These are phyloP conservation scores for Zygotorulaspora chibaensis DNA, from an alignment of 805 yeast genomes.

Conservation along the genomic window DNA sequence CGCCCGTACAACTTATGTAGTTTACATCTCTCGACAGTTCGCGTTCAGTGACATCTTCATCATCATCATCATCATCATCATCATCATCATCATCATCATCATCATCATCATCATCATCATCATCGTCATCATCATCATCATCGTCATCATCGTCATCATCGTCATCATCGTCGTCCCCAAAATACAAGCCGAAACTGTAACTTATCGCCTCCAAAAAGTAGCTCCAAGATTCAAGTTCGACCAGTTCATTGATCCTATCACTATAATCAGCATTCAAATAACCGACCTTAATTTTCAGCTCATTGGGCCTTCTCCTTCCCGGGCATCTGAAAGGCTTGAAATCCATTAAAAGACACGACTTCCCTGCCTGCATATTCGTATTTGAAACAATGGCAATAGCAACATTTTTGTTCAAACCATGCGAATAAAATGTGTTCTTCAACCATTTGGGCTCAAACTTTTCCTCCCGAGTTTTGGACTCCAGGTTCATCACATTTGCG, in stretches of 20 bases:
- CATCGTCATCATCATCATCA: conserved; percentile 9
- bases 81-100: conserved; percentile 24
- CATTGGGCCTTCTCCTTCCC: conserved; percentile 24
- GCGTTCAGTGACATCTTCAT: conserved; percentile 5
- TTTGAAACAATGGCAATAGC: conserved; percentile 29
- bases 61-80: conserved; percentile 10
- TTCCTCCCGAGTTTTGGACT: not conserved
- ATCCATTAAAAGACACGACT: conserved; percentile 26
- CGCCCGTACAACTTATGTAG: not conserved
- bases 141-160: conserved; percentile 14
- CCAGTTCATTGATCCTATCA: conserved; percentile 28
- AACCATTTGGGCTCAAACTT: conserved; percentile 21
- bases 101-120: conserved; percentile 15
- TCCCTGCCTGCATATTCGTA: conserved; percentile 21
- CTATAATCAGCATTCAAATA: conserved; percentile 32
- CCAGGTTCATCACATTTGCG: conserved; percentile 1
- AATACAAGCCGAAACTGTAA: conserved; percentile 28
- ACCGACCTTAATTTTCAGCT: conserved; percentile 33
- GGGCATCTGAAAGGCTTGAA: conserved; percentile 17
- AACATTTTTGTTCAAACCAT: conserved; percentile 5
- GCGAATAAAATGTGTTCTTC: conserved; percentile 13
- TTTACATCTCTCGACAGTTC: too few relatives aligned
- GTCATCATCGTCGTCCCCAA: conserved; percentile 32
- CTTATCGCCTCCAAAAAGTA: conserved; percentile 30
- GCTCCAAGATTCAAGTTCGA: conserved; percentile 31